Base-by-base conservation (phyloP, 768 basidiomycete species). In the Boletales sp. region DNA sequence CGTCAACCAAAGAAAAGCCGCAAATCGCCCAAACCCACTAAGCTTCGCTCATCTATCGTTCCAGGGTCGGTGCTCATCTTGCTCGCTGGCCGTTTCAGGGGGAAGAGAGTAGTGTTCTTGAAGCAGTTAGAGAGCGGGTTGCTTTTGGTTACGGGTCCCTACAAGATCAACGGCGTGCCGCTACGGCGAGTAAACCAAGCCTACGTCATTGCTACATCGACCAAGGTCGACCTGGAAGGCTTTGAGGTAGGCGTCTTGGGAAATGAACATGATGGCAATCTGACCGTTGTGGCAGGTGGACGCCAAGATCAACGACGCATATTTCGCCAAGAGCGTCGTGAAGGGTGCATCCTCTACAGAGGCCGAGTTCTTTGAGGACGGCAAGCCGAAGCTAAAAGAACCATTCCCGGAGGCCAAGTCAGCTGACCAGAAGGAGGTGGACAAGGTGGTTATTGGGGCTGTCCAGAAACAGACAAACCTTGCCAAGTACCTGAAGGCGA, bases 141-240 rank as follows among this genome's bases (percentile, higher is more conserved):
- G 65, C 74, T 99, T 64, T 79, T 99, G 73, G 93, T 99, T 62
- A 93, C 94, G 35, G 96, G 96, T 49, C 96, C 96, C 42, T 97
- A 83, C 84, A 95, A 93, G 81, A 70, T 98, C 70, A 99, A 99
- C 74, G 96, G 96, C 69, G 95, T 99, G 41, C 96, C 96, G 61
- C 81, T 99, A 70, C 83, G 94, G 71, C 84, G 96, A 71, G 94
- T 99, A 53, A 95, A 94, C 79, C 95, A 97, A 78, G 93, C 96
- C 48, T 99, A 99, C 70, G 93, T 94, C 55, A 98, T 99, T 65
- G 92, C 95, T 51, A 99, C 96, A 51, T 94, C 94, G 49, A 97
- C 96, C 60, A 92, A 86, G 74, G 73, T 98, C 59, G 89, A 95
- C 57, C 70, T 97, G 50, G 79, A 75, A 25, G 79, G 75, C 50